These are phyloP conservation scores for Candida michaelii DNA, from an alignment of 805 yeast genomes.

Conservation along the genomic window DNA sequence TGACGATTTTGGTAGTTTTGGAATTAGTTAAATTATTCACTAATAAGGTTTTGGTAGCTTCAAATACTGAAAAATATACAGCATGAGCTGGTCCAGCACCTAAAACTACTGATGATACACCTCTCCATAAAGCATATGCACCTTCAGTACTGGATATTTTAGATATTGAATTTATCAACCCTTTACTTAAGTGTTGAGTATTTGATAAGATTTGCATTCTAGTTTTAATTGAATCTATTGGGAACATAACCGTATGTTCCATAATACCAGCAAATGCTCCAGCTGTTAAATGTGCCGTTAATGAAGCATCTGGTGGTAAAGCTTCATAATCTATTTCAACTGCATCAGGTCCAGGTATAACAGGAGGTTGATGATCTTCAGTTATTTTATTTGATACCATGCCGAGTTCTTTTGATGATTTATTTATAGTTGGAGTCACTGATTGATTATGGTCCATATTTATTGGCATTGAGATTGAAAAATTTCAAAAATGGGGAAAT, in stretches of 20 bases:
- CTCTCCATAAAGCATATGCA: conserved; percentile 85
- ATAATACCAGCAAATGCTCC: conserved; percentile 99
- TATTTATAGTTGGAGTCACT: not conserved
- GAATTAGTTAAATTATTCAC: conserved; percentile 40
- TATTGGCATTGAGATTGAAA: conserved; percentile 2
- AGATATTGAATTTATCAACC: conserved; percentile 66
- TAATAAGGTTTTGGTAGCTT: conserved; percentile 64
- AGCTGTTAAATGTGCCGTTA: conserved; percentile 79
- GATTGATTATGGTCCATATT: conserved; percentile 7
- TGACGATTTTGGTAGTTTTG: conserved; percentile 40
- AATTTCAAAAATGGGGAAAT: not conserved
- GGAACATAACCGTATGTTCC: conserved; percentile 98
- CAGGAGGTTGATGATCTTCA: conserved; percentile 3
- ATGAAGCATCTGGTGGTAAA: conserved; percentile 80
- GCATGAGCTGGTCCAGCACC: conserved; percentile 99
- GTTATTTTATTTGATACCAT: not conserved
- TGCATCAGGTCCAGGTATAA: conserved; percentile 26
- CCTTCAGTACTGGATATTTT: conserved; percentile 87
- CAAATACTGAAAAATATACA: conserved; percentile 92
- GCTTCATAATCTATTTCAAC: conserved; percentile 85
- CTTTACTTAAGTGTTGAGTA: conserved; percentile 23
- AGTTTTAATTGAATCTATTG: conserved; percentile 94
- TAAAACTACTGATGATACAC: conserved; percentile 83
- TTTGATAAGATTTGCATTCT: conserved; percentile 71
- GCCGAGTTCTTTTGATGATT: not conserved